These are phyloP conservation scores for Orbilia ellipsospora DNA, from an alignment of 2,329 filamentous ascomycete genomes.

Conservation along the genomic window DNA sequence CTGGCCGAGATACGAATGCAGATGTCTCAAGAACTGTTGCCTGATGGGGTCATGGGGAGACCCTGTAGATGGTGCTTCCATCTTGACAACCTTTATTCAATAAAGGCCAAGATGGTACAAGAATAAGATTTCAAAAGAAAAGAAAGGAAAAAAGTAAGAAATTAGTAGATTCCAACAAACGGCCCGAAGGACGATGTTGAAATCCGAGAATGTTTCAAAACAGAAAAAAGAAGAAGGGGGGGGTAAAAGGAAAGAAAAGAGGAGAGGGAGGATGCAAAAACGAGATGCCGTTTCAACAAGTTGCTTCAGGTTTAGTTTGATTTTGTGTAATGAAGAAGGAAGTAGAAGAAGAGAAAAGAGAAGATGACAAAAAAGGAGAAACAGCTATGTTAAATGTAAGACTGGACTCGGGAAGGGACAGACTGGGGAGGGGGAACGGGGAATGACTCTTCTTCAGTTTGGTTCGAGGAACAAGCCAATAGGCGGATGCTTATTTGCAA, in stretches of 20 bases:
- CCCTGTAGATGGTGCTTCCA: conserved; percentile 39
- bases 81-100: conserved; percentile 46
- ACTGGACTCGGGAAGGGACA: conserved; percentile 31
- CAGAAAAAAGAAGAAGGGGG: conserved; percentile 18
- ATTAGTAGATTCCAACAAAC: conserved; percentile 45
- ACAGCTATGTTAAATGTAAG: conserved; percentile 54
- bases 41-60: conserved; percentile 49
- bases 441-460: conserved; percentile 39
- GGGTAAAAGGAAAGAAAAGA: conserved; percentile 23
- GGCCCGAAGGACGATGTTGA: conserved; percentile 51
- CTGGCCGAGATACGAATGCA: conserved; percentile 47
- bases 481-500: conserved; percentile 29
- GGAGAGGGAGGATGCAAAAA: conserved; percentile 46
- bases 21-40: conserved; percentile 46
- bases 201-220: conserved; percentile 46
- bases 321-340: conserved; percentile 43
- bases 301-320: conserved; percentile 43
- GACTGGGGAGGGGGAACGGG: conserved; percentile 16
- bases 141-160: conserved; percentile 7
- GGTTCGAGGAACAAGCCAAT: conserved; percentile 41
- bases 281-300: conserved; percentile 46
- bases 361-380: conserved; percentile 52
- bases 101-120: conserved; percentile 45
- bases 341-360: conserved; percentile 28
- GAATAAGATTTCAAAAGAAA: conserved; percentile 13